phyloP scores from a whole-genome alignment of 176 grass and related monocot species.

The Oryza officinalis region DNA sequence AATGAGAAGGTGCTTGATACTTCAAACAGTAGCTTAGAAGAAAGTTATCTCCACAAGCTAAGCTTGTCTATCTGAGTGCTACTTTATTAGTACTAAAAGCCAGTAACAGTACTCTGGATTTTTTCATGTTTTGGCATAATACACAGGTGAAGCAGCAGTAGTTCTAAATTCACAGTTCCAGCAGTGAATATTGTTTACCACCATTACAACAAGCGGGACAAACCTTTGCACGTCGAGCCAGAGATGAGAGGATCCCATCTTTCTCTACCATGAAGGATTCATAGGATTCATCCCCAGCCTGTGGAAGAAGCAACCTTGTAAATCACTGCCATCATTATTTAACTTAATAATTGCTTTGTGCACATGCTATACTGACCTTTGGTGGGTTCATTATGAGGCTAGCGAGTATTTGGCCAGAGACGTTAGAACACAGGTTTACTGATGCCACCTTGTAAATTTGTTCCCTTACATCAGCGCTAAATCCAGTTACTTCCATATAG shows the following conservation, averaged over 20 bases:
- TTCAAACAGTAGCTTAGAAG: neutral
- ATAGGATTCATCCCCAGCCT: conserved; percentile 94
- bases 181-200: neutral
- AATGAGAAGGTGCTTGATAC: neutral
- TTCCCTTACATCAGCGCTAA: conserved; percentile 87
- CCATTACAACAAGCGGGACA: conserved; percentile 9
- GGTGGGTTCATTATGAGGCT: conserved; percentile 99
- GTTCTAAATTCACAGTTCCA: conserved; percentile 10
- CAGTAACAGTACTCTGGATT: neutral
- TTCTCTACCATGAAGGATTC: conserved; percentile 79
- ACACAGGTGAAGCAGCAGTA: neutral
- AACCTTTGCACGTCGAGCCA: conserved; percentile 87
- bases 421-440: conserved; percentile 92
- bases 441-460: conserved; percentile 99
- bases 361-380: conserved; percentile 61
- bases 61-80: neutral
- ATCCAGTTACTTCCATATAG: conserved; percentile 97
- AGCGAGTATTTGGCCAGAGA: conserved; percentile 90
- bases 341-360: neutral
- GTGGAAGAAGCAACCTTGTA: conserved; percentile 33
- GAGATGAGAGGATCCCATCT: conserved; percentile 84
- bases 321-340: conserved; percentile 7
- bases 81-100: neutral
- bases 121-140: neutral
- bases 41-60: neutral